Conservation (phyloP, 768 basidiomycete species). For the Glaciozyma antarctica region DNA sequence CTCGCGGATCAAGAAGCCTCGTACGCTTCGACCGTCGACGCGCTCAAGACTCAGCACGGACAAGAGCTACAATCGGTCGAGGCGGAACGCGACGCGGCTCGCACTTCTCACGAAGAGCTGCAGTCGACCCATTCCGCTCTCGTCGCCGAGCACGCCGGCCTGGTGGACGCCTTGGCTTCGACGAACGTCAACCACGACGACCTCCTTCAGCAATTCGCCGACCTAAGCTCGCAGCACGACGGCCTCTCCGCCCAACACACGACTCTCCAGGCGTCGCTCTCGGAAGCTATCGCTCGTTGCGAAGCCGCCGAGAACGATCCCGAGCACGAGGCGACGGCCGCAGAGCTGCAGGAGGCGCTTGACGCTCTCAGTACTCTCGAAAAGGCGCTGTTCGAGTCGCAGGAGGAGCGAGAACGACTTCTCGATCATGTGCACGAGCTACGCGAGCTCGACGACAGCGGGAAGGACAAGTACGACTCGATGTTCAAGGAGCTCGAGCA, state of each 20-base stretch:
- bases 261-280: conserved; percentile 12
- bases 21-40: conserved; percentile 40
- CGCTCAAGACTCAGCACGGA: conserved; percentile 41
- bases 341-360: conserved; percentile 28
- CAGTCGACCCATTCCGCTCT: conserved; percentile 21
- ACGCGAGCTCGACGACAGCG: conserved; percentile 43
- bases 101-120: conserved; percentile 45
- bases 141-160: background rate
- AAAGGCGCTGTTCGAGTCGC: conserved; percentile 31
- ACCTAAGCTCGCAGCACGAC: conserved; percentile 10
- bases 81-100: conserved; percentile 45
- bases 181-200: conserved; percentile 1
- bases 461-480: conserved; percentile 65
- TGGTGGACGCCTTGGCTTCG: background rate
- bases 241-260: conserved; percentile 5
- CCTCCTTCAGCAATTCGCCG: conserved; percentile 7
- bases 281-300: background rate
- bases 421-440: conserved; percentile 19
- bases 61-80: conserved; percentile 31
- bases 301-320: background rate
- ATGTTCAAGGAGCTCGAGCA: conserved; percentile 65
- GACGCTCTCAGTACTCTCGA: conserved; percentile 27
- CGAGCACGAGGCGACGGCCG: background rate
- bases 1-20: conserved; percentile 40
- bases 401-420: conserved; percentile 31